These are phyloP conservation scores for Gnomoniopsis smithogilvyi DNA, from an alignment of 2,329 filamentous ascomycete genomes.

Conservation along the genomic window DNA sequence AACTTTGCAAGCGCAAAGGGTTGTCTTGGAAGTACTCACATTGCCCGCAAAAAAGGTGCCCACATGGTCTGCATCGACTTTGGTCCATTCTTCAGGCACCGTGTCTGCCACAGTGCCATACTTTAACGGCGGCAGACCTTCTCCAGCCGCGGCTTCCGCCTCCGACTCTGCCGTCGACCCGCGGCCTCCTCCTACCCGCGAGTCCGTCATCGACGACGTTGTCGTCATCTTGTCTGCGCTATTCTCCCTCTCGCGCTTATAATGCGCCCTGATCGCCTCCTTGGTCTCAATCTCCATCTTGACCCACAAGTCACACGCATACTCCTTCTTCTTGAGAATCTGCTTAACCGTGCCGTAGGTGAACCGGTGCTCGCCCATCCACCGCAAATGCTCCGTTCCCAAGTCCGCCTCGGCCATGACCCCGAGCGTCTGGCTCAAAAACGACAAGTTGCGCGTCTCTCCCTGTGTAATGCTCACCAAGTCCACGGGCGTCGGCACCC, in stretches of 20 bases:
- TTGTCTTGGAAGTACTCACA: constrained; percentile 42
- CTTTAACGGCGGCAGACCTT: constrained; percentile 66
- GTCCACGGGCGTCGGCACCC: constrained; percentile 78
- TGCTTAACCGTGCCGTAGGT: constrained; percentile 79
- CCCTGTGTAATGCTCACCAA: constrained; percentile 86
- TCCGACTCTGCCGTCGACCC: constrained; percentile 7
- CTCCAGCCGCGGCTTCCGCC: constrained; percentile 17
- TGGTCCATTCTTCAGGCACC: constrained; percentile 73
- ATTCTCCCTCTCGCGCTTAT: constrained; percentile 42
- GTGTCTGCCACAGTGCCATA: constrained; percentile 79
- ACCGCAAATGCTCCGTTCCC: constrained; percentile 84
- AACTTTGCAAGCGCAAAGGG: neutral
- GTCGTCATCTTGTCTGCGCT: constrained; percentile 13
- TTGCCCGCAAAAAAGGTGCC: constrained; percentile 95
- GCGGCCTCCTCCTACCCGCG: constrained; percentile 17
- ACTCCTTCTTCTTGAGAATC: constrained; percentile 71
- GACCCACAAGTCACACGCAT: constrained; percentile 85
- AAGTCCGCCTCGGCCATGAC: constrained; percentile 89
- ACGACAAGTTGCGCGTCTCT: constrained; percentile 70
- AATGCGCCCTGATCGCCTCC: constrained; percentile 68
- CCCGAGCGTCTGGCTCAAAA: constrained; percentile 85
- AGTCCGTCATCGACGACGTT: constrained; percentile 13
- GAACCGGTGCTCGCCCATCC: constrained; percentile 88
- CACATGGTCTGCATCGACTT: constrained; percentile 70
- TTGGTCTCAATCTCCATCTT: constrained; percentile 81